A percentile compares a stretch with the other conserved stretches of the same genome.
Conservation (phyloP, 2,329 filamentous ascomycete species). For the Periconia macrospinosa region DNA sequence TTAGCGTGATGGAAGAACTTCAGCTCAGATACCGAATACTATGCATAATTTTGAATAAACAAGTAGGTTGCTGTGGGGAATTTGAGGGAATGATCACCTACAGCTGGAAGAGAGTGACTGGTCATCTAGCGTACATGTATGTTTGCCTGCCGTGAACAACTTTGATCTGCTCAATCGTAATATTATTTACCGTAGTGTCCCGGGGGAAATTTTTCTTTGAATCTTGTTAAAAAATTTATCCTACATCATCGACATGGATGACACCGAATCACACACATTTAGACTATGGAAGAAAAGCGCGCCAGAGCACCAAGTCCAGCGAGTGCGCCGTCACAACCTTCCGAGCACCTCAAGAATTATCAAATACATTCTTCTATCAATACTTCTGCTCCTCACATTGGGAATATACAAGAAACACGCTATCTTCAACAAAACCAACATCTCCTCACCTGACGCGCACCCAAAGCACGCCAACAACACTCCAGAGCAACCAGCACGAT, state of each 20-base stretch:
- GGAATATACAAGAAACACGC: neutral
- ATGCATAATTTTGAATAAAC: too few species aligned
- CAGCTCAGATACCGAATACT: neutral
- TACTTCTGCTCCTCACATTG: neutral
- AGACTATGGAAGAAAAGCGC: neutral
- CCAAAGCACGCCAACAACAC: neutral
- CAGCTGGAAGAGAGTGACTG: too few species aligned
- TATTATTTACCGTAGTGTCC: too few species aligned
- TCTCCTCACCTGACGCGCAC: neutral
- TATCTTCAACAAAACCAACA: neutral
- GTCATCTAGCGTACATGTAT: too few species aligned
- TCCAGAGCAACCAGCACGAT: too few species aligned
- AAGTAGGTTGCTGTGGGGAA: too few species aligned
- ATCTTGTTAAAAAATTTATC: too few species aligned
- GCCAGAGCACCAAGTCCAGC: neutral
- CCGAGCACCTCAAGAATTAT: slow-evolving; percentile 3
- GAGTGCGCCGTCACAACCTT: neutral
- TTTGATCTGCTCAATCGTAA: too few species aligned
- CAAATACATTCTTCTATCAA: slow-evolving; percentile 4
- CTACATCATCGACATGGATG: neutral
- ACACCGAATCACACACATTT: neutral
- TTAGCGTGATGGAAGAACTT: neutral
- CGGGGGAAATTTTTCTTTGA: too few species aligned
- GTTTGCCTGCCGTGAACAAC: too few species aligned
- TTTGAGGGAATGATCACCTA: too few species aligned